Evolutionary conservation across 2,329 filamentous ascomycete genomes (phyloP), one percentile per base, ranked within the genome.

Genomic region (Aotearoamyces nothofagi): DNA sequence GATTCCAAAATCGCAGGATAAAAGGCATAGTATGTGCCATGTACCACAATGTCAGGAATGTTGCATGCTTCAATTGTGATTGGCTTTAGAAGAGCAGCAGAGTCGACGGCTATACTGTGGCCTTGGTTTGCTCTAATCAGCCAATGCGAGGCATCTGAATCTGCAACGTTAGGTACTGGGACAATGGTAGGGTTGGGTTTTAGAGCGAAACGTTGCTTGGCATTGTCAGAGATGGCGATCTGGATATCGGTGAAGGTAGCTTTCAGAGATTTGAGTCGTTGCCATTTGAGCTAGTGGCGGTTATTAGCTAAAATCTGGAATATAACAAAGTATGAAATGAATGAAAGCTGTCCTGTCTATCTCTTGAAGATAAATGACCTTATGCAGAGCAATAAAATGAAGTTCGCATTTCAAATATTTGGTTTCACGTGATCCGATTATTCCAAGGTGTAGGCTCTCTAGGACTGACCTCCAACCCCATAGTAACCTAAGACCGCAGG

Each of bases 41-140:
- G 86, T 3, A 96, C 69, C 3, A 84, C 81, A 0, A 64, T 60
- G 0, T 60, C 46, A 0, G 82, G 82, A 1, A 86, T 42, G 36
- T 69, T 69, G 14, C 45, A 63, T 5, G 49, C 54, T 17, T 65
- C 63, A 1, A 69, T 47, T 1, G 70, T 74, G 33, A 94, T 60
- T 5, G 76, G 73, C 12, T 61, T 65, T 3, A 93, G 67, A 2
- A 92, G 64, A 0, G 66, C 66, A 26, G 76, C 69, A n/a, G 71
- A 71, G 15, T 81, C 76, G 5, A 74, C 57, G 10, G 73, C 71
- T 47, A 98, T 80, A 43, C 72, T 83, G 59, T 96, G 90, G 31
- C 90, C 90, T 57, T 96, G 90, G 47, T 92, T 93, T 15, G 90
- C 90, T 45, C 90, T 83, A 55, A 98, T 94, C 17, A 92, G 63